Percentiles rank a stretch among this genome's conserved stretches.
Conservation (phyloP, 1,284 basidiomycete genomes). For the Neolentinus lepideus region DNA sequence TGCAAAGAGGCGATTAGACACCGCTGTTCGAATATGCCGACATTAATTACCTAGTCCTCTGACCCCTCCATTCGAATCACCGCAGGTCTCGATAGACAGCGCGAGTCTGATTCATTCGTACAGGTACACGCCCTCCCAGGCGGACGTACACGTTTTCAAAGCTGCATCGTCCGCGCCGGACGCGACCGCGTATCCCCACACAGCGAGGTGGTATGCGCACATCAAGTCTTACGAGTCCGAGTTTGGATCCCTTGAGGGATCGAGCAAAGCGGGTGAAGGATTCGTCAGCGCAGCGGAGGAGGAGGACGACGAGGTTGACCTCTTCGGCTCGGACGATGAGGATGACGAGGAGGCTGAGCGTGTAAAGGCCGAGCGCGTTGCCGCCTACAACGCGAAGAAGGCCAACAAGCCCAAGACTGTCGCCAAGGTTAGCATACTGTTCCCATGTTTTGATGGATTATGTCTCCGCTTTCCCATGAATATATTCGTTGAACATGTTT, state of each 20-base stretch:
- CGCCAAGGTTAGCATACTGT: constrained; percentile 66
- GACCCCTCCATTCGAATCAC: constrained; percentile 38
- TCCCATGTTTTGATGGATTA: constrained; percentile 3
- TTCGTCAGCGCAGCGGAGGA: constrained; percentile 63
- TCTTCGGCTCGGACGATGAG: constrained; percentile 88
- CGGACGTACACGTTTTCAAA: constrained; percentile 94
- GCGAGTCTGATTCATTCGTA: constrained; percentile 10
- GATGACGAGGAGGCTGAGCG: constrained; percentile 91
- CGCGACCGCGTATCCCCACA: constrained; percentile 67
- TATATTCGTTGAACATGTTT: constrained; percentile 11
- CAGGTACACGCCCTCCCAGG: constrained; percentile 94
- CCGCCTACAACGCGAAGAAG: constrained; percentile 92
- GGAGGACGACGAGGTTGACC: constrained; percentile 91
- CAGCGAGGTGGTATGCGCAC: constrained; percentile 92
- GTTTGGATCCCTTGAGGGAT: constrained; percentile 74
- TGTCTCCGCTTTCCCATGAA: constrained; percentile 7
- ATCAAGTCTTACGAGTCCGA: constrained; percentile 84
- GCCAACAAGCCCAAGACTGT: constrained; percentile 84
- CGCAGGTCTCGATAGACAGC: constrained; percentile 9
- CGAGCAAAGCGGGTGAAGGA: constrained; percentile 76
- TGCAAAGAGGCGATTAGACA: constrained; percentile 99
- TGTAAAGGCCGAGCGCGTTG: constrained; percentile 93
- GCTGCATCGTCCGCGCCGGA: constrained; percentile 59
- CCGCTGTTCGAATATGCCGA: constrained; percentile 82
- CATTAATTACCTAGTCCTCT: constrained; percentile 78